Evolutionary conservation across 202 grass and related monocot genomes (phyloP).

Genomic region (Brachypodium distachyon): DNA sequence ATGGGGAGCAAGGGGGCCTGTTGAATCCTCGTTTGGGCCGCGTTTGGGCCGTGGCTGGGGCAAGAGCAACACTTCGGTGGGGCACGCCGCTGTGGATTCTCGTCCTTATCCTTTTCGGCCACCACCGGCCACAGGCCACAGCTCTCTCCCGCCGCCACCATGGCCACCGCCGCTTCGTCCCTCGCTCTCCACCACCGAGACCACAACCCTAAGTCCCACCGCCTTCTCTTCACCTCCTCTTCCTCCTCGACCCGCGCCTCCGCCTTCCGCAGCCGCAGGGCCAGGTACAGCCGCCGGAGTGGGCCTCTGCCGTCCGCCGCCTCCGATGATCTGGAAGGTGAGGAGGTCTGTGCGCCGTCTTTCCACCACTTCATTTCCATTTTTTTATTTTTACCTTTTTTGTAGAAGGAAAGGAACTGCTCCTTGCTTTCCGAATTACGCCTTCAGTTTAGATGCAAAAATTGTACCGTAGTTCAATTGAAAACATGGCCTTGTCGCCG

Average conservation of each 20-base stretch:
- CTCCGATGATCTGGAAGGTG: slow-evolving; percentile 1
- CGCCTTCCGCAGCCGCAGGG: not conserved
- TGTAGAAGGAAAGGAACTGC: not conserved
- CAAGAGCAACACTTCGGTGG: no score
- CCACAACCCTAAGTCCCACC: not conserved
- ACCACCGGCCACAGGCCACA: not conserved
- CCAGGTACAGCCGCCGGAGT: not conserved
- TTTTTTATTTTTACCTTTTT: not conserved
- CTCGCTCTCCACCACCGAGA: not conserved
- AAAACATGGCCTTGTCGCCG: not conserved
- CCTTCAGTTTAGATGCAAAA: not conserved
- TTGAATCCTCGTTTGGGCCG: no score
- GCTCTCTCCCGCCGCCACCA: not conserved
- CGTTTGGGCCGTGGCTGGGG: no score
- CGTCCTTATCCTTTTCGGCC: not conserved
- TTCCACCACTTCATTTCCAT: not conserved
- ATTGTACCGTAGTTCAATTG: not conserved
- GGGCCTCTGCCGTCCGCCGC: not conserved
- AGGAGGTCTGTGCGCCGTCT: not conserved
- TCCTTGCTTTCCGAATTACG: not conserved
- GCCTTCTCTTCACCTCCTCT: not conserved
- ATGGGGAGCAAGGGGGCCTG: no score
- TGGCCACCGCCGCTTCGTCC: not conserved
- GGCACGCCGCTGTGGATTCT: no score
- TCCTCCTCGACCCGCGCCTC: not conserved